These are phyloP conservation scores for Botryotinia narcissicola DNA, from an alignment of 2,329 filamentous ascomycete genomes.

Conservation along the genomic window DNA sequence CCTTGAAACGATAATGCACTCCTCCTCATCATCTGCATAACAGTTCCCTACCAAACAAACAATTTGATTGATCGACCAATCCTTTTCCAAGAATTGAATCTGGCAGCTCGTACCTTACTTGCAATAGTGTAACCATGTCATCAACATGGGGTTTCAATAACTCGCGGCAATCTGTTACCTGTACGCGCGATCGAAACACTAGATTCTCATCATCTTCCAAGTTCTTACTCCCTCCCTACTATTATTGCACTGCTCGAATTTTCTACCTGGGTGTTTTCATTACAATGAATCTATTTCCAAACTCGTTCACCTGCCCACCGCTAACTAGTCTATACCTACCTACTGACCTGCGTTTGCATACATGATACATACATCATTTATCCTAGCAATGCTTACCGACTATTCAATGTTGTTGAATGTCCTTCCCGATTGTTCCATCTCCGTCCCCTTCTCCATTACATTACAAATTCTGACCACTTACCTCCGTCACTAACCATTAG, in stretches of 20 bases:
- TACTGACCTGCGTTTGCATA: neutral
- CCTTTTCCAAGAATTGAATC: neutral
- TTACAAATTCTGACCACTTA: neutral
- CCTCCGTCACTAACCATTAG: constrained; percentile 3
- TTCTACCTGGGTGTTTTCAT: neutral
- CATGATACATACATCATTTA: neutral
- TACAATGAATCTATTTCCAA: neutral
- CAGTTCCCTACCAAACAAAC: neutral
- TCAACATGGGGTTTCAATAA: neutral
- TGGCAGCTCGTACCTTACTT: constrained; percentile 17
- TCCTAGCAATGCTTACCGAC: constrained; percentile 14
- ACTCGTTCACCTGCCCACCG: neutral
- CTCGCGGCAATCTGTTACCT: constrained; percentile 20
- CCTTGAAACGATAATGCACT: neutral
- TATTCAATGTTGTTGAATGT: constrained; percentile 6
- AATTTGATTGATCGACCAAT: neutral
- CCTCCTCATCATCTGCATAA: neutral
- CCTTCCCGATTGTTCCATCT: constrained; percentile 9
- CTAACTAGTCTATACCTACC: neutral
- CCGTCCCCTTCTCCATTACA: neutral
- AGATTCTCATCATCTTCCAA: neutral
- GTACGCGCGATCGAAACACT: constrained; percentile 8
- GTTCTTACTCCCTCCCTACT: neutral
- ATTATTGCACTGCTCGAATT: neutral
- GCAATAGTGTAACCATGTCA: constrained; percentile 1